phyloP scores from a whole-genome alignment of 2,329 filamentous ascomycete species.

The Hypoxylon sp. region DNA sequence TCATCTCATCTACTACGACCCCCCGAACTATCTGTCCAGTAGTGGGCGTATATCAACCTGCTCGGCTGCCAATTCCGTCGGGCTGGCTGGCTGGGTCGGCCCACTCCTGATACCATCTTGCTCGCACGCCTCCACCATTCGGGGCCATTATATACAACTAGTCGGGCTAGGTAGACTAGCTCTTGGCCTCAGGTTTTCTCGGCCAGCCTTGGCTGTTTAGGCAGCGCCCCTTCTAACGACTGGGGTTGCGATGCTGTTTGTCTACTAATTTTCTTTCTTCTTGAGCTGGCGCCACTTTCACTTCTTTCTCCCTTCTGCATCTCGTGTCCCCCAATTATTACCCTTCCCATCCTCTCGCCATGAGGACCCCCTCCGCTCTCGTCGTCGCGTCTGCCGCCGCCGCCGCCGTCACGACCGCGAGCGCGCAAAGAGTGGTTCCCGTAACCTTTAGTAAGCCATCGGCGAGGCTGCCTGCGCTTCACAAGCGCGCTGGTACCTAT shows the following conservation, averaged over 20 bases:
- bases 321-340: neutral
- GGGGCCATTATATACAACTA: slow-evolving; percentile 19
- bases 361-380: slow-evolving; percentile 33
- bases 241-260: neutral
- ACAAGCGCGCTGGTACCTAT: slow-evolving; percentile 42
- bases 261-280: neutral
- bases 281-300: neutral
- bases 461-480: slow-evolving; percentile 21
- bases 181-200: neutral
- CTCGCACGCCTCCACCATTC: neutral
- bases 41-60: neutral
- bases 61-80: neutral
- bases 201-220: neutral
- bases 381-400: slow-evolving; percentile 22
- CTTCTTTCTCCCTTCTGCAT: neutral
- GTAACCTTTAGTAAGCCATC: slow-evolving; percentile 37
- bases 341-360: slow-evolving; percentile 11
- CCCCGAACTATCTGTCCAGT: neutral
- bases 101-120: neutral
- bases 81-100: neutral
- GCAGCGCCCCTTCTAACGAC: neutral
- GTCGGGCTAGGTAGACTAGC: slow-evolving; percentile 4
- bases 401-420: slow-evolving; percentile 19
- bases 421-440: slow-evolving; percentile 40
- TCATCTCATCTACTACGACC: neutral